These are phyloP conservation scores for Uronychia binucleata DNA, from an alignment of 73 alveolate genomes.

Conservation along the genomic window DNA sequence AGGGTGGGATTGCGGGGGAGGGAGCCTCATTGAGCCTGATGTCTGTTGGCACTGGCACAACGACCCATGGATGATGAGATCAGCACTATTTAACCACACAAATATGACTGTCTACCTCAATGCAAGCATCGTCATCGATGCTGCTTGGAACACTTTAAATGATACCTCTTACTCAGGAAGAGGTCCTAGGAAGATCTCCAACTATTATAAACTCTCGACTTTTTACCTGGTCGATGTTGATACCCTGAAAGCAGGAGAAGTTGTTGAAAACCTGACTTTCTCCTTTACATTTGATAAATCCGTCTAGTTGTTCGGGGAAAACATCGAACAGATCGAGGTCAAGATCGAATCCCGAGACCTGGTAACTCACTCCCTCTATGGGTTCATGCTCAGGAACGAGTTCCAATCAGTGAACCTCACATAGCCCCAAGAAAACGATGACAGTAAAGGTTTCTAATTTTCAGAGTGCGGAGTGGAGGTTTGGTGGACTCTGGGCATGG, in stretches of 20 bases:
- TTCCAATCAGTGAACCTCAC: background rate
- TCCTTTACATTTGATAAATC: background rate
- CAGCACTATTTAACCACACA: background rate
- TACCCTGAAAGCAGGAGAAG: conserved; percentile 1
- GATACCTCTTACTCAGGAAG: background rate
- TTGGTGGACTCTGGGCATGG: conserved; percentile 18
- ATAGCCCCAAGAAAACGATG: background rate
- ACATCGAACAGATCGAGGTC: conserved; percentile 3
- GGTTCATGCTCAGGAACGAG: conserved; percentile 17
- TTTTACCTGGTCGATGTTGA: background rate
- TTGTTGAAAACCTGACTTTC: background rate
- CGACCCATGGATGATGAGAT: conserved; percentile 8
- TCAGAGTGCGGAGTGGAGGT: conserved; percentile 10
- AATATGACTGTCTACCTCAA: background rate
- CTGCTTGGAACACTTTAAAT: background rate
- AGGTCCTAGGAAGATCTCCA: conserved; percentile 12
- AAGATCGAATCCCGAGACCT: background rate
- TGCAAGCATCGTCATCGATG: conserved; percentile 3
- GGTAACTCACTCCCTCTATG: conserved; percentile 4
- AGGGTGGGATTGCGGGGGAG: conserved; percentile 35
- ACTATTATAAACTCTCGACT: conserved; percentile 5
- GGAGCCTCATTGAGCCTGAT: conserved; percentile 16
- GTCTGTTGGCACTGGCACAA: conserved; percentile 44
- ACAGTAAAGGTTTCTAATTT: background rate
- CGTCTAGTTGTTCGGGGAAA: conserved; percentile 25